A percentile compares a stretch with the other conserved stretches of the same genome.
Conservation (phyloP, 176 grass and related monocot species). For the Avena eriantha region DNA sequence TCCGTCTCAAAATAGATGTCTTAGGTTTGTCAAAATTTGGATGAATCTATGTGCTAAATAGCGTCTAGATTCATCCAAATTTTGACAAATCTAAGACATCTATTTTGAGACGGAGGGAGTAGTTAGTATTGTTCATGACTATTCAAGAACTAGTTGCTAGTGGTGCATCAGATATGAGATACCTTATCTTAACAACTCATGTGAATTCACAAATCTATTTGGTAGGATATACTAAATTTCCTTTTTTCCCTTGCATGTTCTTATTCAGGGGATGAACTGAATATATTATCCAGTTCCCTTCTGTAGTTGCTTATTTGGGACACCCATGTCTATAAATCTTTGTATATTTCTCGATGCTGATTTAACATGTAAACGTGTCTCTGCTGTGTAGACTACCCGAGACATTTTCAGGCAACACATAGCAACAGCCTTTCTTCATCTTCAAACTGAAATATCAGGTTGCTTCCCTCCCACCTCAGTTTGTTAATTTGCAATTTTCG, state of each 20-base stretch:
- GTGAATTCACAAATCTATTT: constrained; percentile 22
- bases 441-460: constrained; percentile 98
- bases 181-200: constrained; percentile 9
- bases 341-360: constrained; percentile 37
- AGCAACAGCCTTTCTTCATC: constrained; percentile 72
- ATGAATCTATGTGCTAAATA: no score
- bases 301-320: constrained; percentile 26
- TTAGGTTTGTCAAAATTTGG: no score
- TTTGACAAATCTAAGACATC: no score
- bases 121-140: constrained; percentile 17
- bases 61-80: no score
- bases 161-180: constrained; percentile 30
- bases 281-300: constrained; percentile 29
- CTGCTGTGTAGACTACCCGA: constrained; percentile 71
- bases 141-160: constrained; percentile 26
- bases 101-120: no score
- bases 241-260: background rate
- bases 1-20: no score
- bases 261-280: constrained; percentile 25
- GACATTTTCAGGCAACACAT: constrained; percentile 88
- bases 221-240: constrained; percentile 22
- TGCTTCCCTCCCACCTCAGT: background rate
- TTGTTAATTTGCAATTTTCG: constrained; percentile 34
- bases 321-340: constrained; percentile 20
- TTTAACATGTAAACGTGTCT: constrained; percentile 37